These are phyloP conservation scores for Acmispon strigosus DNA, from an alignment of 306 rosid species.

Conservation along the genomic window DNA sequence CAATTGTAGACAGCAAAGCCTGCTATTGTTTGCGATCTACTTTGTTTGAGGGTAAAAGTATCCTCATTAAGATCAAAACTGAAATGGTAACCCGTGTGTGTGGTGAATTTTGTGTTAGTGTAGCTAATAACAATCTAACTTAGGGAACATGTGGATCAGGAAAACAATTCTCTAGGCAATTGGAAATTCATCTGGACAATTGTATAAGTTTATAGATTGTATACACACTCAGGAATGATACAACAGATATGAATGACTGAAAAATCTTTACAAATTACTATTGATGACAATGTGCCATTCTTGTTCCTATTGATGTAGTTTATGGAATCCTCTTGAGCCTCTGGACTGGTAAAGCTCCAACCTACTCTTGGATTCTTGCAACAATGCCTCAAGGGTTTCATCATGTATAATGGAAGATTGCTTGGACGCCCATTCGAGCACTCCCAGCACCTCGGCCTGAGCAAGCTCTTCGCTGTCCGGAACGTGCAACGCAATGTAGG, in stretches of 20 bases:
- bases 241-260: conserved; percentile 9
- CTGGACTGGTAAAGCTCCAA: conserved; percentile 91
- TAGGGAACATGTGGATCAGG: neutral
- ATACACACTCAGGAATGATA: conserved; percentile 33
- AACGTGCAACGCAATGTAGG: conserved; percentile 80
- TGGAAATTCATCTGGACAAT: neutral
- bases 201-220: conserved; percentile 19
- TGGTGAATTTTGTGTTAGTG: neutral
- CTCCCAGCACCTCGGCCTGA: conserved; percentile 58
- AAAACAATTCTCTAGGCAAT: neutral
- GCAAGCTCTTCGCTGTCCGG: conserved; percentile 92
- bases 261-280: conserved; percentile 7
- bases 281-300: neutral
- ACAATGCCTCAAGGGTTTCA: conserved; percentile 40
- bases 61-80: neutral
- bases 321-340: conserved; percentile 68
- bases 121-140: neutral
- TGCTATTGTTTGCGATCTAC: neutral
- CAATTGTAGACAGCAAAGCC: neutral
- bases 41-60: neutral
- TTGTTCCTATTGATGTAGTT: conserved; percentile 28
- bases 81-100: neutral
- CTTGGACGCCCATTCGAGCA: conserved; percentile 88
- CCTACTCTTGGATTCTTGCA: conserved; percentile 67
- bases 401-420: conserved; percentile 59